A percentile compares a stretch with the other conserved stretches of the same genome.
These are phyloP conservation scores for Phalaenopsis equestris DNA, from an alignment of 106 monocot genomes.

Conservation along the genomic window DNA sequence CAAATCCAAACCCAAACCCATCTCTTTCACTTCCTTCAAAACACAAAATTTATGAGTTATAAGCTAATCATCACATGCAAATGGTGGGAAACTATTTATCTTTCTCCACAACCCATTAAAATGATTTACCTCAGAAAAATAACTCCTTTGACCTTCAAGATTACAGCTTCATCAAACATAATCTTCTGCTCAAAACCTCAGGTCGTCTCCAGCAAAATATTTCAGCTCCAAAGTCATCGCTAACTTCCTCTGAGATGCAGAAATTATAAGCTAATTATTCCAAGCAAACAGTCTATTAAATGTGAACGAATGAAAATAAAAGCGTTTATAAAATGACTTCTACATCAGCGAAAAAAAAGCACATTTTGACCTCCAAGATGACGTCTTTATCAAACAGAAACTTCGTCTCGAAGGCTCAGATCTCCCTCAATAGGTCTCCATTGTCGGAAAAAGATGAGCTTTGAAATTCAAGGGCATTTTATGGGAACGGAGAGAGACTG, in stretches of 20 bases:
- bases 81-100: not conserved
- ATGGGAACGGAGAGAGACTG: not conserved
- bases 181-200: not conserved
- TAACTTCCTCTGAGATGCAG: not conserved
- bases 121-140: not conserved
- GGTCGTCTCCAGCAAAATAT: not conserved
- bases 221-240: constrained; percentile 11
- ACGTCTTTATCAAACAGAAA: not conserved
- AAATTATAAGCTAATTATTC: not conserved
- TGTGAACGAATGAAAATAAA: not conserved
- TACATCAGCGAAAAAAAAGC: not conserved
- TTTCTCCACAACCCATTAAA: not conserved
- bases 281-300: not conserved
- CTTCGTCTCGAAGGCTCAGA: not conserved
- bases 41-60: not conserved
- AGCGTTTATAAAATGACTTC: not conserved
- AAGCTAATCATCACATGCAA: not conserved
- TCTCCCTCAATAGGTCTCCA: not conserved
- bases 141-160: not conserved
- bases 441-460: too few species aligned
- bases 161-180: not conserved
- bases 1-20: constrained; percentile 9
- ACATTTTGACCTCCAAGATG: not conserved
- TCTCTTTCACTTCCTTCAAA: not conserved
- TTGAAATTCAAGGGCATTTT: not conserved